Evolutionary conservation across 495 filamentous ascomycete genomes (phyloP).

Genomic region (Neurospora sp.): DNA sequence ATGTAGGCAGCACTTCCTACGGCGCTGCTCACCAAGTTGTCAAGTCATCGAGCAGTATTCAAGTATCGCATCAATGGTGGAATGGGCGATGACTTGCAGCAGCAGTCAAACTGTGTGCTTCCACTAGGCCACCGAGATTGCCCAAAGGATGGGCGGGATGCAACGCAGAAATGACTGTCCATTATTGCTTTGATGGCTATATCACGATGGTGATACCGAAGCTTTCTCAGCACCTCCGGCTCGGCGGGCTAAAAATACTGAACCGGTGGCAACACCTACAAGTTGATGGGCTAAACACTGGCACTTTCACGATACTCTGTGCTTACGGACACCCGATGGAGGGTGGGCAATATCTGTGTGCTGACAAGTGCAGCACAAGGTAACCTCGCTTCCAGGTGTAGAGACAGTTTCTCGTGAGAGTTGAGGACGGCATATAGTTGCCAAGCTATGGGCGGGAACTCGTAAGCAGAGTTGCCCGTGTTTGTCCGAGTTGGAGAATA

Average conservation of each 20-base stretch:
- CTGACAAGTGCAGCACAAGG: neutral
- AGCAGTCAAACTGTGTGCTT: neutral
- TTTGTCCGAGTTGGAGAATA: neutral
- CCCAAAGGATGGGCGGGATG: neutral
- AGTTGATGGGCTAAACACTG: slow-evolving; percentile 8
- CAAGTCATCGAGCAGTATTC: neutral
- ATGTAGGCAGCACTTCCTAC: neutral
- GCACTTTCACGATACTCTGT: neutral
- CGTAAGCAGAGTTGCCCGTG: neutral
- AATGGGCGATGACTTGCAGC: neutral
- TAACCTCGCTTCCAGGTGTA: neutral
- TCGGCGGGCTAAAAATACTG: slow-evolving; percentile 14
- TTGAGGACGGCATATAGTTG: neutral
- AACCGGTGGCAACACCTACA: neutral
- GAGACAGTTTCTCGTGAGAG: neutral
- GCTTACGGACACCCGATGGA: neutral
- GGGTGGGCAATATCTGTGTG: neutral
- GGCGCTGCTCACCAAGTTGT: neutral
- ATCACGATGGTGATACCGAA: neutral
- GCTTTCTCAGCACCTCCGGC: neutral
- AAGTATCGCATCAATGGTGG: neutral
- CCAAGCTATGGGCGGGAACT: neutral
- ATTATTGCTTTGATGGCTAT: neutral
- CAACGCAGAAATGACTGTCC: neutral
- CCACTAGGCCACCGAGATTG: neutral